Percentiles rank a stretch among this genome's conserved stretches.
These are phyloP conservation scores for Phytophthora pinifolia DNA, from an alignment of 352 stramenopile species.

Conservation along the genomic window DNA sequence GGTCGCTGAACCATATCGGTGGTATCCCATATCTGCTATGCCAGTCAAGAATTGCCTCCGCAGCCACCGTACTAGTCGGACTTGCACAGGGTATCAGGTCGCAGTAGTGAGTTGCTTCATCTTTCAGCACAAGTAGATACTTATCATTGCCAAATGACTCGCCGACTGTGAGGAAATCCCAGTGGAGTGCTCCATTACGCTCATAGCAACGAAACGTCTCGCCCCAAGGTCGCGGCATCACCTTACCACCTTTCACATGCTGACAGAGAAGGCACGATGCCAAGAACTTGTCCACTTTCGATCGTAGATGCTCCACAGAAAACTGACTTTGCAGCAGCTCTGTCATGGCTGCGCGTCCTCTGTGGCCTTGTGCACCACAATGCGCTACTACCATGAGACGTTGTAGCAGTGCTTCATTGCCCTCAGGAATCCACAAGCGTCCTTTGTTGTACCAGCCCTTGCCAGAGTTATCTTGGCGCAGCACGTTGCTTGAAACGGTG, in stretches of 20 bases:
- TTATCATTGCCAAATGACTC: conserved; percentile 4
- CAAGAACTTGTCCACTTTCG: conserved; percentile 13
- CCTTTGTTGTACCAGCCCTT: background rate
- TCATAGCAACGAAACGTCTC: conserved; percentile 8
- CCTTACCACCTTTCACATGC: conserved; percentile 22
- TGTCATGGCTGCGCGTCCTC: conserved; percentile 2
- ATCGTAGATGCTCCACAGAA: background rate
- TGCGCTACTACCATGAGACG: conserved; percentile 13
- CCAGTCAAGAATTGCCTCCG: conserved; percentile 26
- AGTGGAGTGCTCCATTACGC: conserved; percentile 27
- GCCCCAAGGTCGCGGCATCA: conserved; percentile 15
- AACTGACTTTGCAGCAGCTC: background rate
- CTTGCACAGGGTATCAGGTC: conserved; percentile 22
- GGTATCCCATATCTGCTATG: conserved; percentile 26
- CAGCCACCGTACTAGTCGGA: conserved; percentile 14
- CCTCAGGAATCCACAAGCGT: background rate
- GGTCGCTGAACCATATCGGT: conserved; percentile 23
- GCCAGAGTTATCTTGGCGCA: too few species aligned
- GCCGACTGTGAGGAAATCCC: conserved; percentile 28
- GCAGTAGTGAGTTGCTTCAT: conserved; percentile 26
- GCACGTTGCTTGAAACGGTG: background rate
- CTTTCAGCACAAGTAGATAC: conserved; percentile 33
- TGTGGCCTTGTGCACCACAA: conserved; percentile 23
- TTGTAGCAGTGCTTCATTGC: background rate
- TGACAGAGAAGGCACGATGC: conserved; percentile 19